Conservation (phyloP, 2,329 filamentous ascomycete genomes). For the Raffaelea deltoideospora region DNA sequence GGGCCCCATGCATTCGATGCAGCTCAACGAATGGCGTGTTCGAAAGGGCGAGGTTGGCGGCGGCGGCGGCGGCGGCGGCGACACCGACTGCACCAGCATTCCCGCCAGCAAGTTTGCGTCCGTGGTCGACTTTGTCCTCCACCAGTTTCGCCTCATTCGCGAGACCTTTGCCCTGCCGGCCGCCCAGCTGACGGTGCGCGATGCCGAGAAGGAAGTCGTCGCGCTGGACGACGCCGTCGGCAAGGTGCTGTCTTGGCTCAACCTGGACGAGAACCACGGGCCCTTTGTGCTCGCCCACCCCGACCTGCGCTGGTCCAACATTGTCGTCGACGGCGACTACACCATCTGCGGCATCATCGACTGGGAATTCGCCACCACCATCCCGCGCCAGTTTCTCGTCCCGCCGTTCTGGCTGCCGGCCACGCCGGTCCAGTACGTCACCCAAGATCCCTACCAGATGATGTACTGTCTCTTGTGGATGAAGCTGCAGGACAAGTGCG, state of each 20-base stretch:
- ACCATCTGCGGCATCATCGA: slow-evolving; percentile 13
- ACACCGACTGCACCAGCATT: too few species aligned
- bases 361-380: slow-evolving; percentile 13
- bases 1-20: background rate
- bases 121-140: slow-evolving; percentile 3
- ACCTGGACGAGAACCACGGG: slow-evolving; percentile 7
- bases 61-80: too few species aligned
- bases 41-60: too few species aligned
- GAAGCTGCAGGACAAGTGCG: too few species aligned
- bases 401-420: slow-evolving; percentile 9
- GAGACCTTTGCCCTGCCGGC: slow-evolving; percentile 6
- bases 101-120: slow-evolving; percentile 2
- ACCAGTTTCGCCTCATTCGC: background rate
- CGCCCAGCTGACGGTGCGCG: slow-evolving; percentile 4
- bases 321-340: slow-evolving; percentile 12
- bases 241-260: too few species aligned
- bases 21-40: background rate
- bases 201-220: too few species aligned
- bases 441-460: too few species aligned
- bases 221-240: too few species aligned
- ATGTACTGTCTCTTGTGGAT: too few species aligned
- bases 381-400: slow-evolving; percentile 5
- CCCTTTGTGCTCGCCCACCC: slow-evolving; percentile 12
- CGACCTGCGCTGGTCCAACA: slow-evolving; percentile 12
- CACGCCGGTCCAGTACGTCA: background rate